Evolutionary conservation across 2,329 filamentous ascomycete genomes (phyloP).

Genomic region (Pseudodiploospora longispora): DNA sequence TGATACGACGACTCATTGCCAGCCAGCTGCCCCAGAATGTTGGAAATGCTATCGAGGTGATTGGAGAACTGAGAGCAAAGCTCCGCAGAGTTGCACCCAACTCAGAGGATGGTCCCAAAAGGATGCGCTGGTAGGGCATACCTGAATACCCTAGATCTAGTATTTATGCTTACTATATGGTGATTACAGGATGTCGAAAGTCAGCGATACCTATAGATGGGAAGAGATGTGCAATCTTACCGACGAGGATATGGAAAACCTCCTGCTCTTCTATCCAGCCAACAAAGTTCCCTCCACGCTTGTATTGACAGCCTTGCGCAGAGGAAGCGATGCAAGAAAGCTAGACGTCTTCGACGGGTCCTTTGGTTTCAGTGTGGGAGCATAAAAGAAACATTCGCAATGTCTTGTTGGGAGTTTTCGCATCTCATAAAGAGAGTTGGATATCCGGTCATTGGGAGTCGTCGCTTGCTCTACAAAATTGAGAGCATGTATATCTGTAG

Average conservation of each 20-base stretch:
- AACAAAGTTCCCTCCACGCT: slow-evolving; percentile 49
- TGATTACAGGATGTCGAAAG: slow-evolving; percentile 68
- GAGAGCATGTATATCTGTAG: too few species aligned
- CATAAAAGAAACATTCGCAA: slow-evolving; percentile 11
- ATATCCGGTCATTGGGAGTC: too few species aligned
- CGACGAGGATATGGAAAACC: slow-evolving; percentile 73
- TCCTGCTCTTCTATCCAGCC: slow-evolving; percentile 66
- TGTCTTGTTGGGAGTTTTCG: not conserved
- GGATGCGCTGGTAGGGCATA: slow-evolving; percentile 73
- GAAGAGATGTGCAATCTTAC: slow-evolving; percentile 77
- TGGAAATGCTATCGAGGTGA: slow-evolving; percentile 76
- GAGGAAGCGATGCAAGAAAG: slow-evolving; percentile 33
- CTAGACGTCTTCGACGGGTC: slow-evolving; percentile 52
- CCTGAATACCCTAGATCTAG: not conserved
- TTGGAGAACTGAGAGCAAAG: slow-evolving; percentile 72
- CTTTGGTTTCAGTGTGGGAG: slow-evolving; percentile 50
- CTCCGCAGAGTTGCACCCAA: slow-evolving; percentile 69
- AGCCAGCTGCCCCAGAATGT: slow-evolving; percentile 66
- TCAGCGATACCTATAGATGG: slow-evolving; percentile 80
- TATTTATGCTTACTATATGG: not conserved
- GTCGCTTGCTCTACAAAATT: too few species aligned
- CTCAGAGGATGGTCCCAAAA: slow-evolving; percentile 66
- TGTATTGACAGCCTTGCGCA: slow-evolving; percentile 47
- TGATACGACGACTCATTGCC: slow-evolving; percentile 77
- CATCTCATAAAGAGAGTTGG: too few species aligned